These are phyloP conservation scores for Tephrocybe rancida DNA, from an alignment of 768 basidiomycete genomes.

Conservation along the genomic window DNA sequence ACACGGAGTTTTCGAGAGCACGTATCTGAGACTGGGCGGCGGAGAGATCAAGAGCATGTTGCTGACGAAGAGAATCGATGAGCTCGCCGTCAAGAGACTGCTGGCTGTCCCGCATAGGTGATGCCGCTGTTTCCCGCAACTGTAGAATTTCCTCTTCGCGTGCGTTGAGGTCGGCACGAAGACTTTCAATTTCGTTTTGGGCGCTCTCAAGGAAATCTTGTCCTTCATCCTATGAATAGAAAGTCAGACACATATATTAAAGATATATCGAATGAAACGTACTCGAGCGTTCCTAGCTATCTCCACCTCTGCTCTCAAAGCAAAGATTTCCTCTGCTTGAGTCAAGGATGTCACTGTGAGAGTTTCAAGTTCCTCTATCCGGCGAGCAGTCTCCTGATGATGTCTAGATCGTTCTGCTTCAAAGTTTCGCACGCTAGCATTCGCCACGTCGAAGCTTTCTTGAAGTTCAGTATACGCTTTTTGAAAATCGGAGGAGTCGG, in stretches of 20 bases:
- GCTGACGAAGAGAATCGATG: conserved; percentile 68
- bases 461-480: conserved; percentile 63
- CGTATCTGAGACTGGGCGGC: conserved; percentile 80
- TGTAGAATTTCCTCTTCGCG: conserved; percentile 72
- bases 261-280: conserved; percentile 13
- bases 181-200: conserved; percentile 70
- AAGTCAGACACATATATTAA: background rate
- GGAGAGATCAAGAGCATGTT: conserved; percentile 81
- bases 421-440: conserved; percentile 54
- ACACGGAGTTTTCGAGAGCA: conserved; percentile 70
- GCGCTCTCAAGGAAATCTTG: conserved; percentile 63
- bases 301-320: conserved; percentile 54
- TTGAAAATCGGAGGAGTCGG: conserved; percentile 60
- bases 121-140: conserved; percentile 48
- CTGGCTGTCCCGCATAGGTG: conserved; percentile 38
- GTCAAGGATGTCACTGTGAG: conserved; percentile 44
- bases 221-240: conserved; percentile 53
- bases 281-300: conserved; percentile 44
- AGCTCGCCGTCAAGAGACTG: conserved; percentile 76
- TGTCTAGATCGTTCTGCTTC: conserved; percentile 67
- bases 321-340: conserved; percentile 56
- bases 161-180: conserved; percentile 59
- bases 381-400: conserved; percentile 56
- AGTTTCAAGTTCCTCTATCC: conserved; percentile 60
- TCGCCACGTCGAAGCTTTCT: conserved; percentile 57